Conservation (phyloP, 352 stramenopile genomes). For the Halophytophthora polymorphica region DNA sequence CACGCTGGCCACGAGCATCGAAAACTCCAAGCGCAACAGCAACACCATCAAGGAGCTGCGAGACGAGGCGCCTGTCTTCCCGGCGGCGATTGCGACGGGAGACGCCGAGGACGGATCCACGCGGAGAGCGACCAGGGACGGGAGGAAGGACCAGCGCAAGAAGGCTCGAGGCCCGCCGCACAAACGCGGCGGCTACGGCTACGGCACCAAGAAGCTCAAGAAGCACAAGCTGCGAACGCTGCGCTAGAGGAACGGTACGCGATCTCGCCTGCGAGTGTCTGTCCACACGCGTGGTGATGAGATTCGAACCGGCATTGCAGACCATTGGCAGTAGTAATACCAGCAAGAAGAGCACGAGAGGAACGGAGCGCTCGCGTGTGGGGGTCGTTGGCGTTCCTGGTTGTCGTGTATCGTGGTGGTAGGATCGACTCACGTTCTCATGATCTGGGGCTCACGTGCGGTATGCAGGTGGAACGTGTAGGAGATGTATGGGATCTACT, state of each 20-base stretch:
- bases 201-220: constrained; percentile 57
- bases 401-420: no score
- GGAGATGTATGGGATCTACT: neutral
- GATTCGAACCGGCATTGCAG: neutral
- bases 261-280: no score
- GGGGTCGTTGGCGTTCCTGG: no score
- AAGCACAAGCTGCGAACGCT: constrained; percentile 50
- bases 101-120: neutral
- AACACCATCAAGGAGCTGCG: constrained; percentile 58
- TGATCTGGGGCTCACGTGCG: no score
- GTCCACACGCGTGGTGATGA: constrained; percentile 6
- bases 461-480: neutral
- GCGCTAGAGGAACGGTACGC: constrained; percentile 16
- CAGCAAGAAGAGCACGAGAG: no score
- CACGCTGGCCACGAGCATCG: constrained; percentile 53
- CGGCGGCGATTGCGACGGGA: constrained; percentile 3
- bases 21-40: constrained; percentile 59
- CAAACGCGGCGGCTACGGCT: constrained; percentile 22
- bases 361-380: no score
- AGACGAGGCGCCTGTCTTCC: constrained; percentile 5
- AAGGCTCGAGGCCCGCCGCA: constrained; percentile 4
- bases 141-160: constrained; percentile 11
- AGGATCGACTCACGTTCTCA: no score
- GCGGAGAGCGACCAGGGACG: constrained; percentile 2
- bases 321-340: no score